Conservation (phyloP, 371 early-diverging fungal genomes). For the Chytridium lagenaria region DNA sequence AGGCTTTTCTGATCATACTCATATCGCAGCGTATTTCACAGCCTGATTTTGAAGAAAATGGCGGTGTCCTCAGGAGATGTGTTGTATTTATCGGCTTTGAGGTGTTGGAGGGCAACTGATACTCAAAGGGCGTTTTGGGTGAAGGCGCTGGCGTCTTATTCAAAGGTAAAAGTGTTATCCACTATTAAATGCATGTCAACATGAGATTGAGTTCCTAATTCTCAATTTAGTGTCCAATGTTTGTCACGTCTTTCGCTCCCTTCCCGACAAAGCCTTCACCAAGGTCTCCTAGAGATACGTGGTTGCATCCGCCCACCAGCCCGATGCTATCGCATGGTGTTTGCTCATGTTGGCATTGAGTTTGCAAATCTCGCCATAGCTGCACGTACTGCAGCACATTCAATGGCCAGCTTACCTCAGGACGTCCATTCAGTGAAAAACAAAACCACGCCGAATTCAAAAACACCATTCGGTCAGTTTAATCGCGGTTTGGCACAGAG, state of each 20-base stretch:
- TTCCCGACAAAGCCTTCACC: too few species aligned
- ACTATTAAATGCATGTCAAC: too few species aligned
- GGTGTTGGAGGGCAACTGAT: neutral
- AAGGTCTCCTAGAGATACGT: slow-evolving; percentile 5
- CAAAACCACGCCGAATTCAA: too few species aligned
- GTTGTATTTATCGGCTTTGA: neutral
- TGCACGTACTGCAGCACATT: neutral
- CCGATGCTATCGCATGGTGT: neutral
- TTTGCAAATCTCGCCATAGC: neutral
- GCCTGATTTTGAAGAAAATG: neutral
- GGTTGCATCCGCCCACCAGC: neutral
- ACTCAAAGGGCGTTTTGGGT: neutral
- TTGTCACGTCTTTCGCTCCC: neutral
- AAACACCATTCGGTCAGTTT: too few species aligned
- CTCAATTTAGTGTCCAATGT: neutral
- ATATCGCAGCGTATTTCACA: neutral
- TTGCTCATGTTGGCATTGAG: neutral
- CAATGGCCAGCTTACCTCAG: too few species aligned
- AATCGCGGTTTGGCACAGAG: too few species aligned
- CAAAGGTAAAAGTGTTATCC: neutral
- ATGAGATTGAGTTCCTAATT: neutral
- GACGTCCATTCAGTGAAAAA: too few species aligned
- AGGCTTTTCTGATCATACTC: slow-evolving; percentile 17
- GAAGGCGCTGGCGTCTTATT: neutral
- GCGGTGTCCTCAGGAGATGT: slow-evolving; percentile 1